A percentile compares a stretch with the other conserved stretches of the same genome.
These are phyloP conservation scores for Cardamine resedifolia DNA, from an alignment of 345 rosid species.

Conservation along the genomic window DNA sequence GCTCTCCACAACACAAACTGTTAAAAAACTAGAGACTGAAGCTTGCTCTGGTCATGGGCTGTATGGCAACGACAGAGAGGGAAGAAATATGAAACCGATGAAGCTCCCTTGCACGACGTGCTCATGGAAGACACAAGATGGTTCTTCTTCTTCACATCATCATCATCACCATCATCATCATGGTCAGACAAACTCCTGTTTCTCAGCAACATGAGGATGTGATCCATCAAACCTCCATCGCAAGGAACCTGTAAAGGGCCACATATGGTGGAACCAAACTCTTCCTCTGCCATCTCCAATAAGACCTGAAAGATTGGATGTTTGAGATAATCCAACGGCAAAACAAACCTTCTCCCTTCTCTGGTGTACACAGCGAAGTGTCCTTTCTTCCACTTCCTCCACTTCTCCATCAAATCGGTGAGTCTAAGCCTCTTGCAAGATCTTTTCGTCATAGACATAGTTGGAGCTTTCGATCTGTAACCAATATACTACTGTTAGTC, in stretches of 20 bases:
- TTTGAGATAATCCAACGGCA: slow-evolving; percentile 48
- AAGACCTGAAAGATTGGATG: slow-evolving; percentile 57
- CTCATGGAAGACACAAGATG: slow-evolving; percentile 30
- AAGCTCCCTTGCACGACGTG: slow-evolving; percentile 37
- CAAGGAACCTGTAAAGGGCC: slow-evolving; percentile 61
- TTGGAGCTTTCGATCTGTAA: slow-evolving; percentile 6
- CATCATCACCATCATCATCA: slow-evolving; percentile 19
- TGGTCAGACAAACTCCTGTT: slow-evolving; percentile 37
- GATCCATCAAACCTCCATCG: slow-evolving; percentile 48
- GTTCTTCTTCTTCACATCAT: slow-evolving; percentile 33
- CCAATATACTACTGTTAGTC: slow-evolving; percentile 22
- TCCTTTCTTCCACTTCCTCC: slow-evolving; percentile 51
- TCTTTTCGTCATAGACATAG: slow-evolving; percentile 29
- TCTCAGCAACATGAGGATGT: slow-evolving; percentile 41
- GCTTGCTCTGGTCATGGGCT: slow-evolving; percentile 34
- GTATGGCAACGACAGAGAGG: slow-evolving; percentile 36
- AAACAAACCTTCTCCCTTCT: slow-evolving; percentile 53
- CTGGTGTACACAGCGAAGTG: slow-evolving; percentile 53
- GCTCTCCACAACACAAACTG: slow-evolving; percentile 23
- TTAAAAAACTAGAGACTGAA: slow-evolving; percentile 37
- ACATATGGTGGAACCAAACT: slow-evolving; percentile 44
- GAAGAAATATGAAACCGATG: slow-evolving; percentile 39
- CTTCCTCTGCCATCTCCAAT: slow-evolving; percentile 57
- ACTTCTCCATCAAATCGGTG: slow-evolving; percentile 43
- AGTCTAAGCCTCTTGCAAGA: slow-evolving; percentile 39